Percentiles rank a stretch among this genome's conserved stretches.
Conservation (phyloP, 305 asterid genomes). For the Rubia tinctorum region DNA sequence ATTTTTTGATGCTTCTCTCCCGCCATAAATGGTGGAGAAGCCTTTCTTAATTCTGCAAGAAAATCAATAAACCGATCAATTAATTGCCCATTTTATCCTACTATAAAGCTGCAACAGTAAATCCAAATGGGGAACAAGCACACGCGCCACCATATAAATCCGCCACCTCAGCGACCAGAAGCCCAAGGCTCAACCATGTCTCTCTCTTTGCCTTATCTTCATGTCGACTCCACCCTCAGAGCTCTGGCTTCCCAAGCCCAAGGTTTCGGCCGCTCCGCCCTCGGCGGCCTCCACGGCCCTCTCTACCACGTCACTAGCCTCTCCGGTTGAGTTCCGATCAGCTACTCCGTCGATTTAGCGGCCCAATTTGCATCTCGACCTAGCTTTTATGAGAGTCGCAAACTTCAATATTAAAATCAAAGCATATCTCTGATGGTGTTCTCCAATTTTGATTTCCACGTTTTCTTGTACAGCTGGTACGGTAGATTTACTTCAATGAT, state of each 20-base stretch:
- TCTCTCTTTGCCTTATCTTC: constrained; percentile 28
- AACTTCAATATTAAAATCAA: too few species aligned
- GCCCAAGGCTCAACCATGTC: constrained; percentile 22
- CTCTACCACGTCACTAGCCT: constrained; percentile 30
- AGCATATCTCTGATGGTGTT: too few species aligned
- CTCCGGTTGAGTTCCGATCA: constrained; percentile 19
- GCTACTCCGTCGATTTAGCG: not conserved
- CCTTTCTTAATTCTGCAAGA: not conserved
- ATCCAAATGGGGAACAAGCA: constrained; percentile 7
- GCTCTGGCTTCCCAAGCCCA: constrained; percentile 38
- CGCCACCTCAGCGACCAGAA: not conserved
- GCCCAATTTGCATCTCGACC: not conserved
- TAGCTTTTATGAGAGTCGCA: too few species aligned
- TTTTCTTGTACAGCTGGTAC: too few species aligned
- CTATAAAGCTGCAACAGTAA: not conserved
- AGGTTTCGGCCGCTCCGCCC: constrained; percentile 37
- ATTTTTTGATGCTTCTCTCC: not conserved
- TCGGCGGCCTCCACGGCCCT: constrained; percentile 41
- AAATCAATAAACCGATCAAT: not conserved
- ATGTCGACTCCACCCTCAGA: constrained; percentile 29
- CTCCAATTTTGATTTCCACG: too few species aligned
- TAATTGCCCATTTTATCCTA: not conserved
- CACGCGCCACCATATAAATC: constrained; percentile 11
- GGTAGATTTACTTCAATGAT: too few species aligned
- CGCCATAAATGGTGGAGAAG: not conserved